Evolutionary conservation across 2,329 filamentous ascomycete genomes (phyloP).

Genomic region (Pseudogymnoascus pannorum): DNA sequence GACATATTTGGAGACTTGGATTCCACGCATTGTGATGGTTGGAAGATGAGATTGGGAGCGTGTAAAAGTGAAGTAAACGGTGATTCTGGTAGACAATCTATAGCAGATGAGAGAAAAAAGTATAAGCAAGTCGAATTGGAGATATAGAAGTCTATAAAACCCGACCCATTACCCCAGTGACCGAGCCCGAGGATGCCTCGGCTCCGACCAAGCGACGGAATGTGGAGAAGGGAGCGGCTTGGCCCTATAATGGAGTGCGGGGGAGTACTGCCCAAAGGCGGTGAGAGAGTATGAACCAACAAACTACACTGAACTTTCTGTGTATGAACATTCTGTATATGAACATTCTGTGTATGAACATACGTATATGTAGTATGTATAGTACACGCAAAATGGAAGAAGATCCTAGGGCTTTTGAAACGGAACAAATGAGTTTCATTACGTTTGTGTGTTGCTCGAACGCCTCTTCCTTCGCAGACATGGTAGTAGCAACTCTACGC

Average conservation of each 20-base stretch:
- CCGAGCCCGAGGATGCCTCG: neutral
- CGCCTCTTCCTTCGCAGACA: no score
- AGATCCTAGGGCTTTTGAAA: no score
- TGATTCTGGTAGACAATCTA: neutral
- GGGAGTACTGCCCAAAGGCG: neutral
- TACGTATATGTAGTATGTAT: no score
- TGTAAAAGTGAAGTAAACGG: neutral
- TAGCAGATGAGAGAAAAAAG: neutral
- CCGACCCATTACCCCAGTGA: neutral
- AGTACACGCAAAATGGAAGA: no score
- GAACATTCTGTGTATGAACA: no score
- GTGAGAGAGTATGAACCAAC: no score
- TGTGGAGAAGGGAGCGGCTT: neutral
- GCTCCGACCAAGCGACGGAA: neutral
- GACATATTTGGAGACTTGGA: constrained; percentile 67
- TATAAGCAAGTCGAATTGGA: neutral
- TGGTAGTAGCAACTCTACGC: no score
- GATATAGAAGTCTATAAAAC: neutral
- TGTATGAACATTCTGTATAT: no score
- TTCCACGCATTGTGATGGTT: constrained; percentile 55
- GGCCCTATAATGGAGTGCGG: neutral
- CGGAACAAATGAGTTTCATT: no score
- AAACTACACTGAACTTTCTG: no score
- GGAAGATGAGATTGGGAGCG: neutral
- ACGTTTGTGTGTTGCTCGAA: no score